Evolutionary conservation across 306 rosid genomes (phyloP).

Genomic region (Medicago truncatula): DNA sequence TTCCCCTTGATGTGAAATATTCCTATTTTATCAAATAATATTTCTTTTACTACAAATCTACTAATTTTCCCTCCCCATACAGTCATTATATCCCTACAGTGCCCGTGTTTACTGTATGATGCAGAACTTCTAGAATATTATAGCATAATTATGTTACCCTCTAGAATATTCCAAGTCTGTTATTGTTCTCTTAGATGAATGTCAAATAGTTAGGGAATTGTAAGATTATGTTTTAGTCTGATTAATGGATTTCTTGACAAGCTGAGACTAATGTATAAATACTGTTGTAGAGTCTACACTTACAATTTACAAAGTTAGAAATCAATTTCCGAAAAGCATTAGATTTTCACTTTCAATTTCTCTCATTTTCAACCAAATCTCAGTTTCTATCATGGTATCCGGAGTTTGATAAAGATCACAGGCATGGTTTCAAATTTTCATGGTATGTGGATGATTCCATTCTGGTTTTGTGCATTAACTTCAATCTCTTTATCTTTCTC

Average conservation of each 20-base stretch:
- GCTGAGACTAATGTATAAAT: not conserved
- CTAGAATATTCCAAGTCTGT: not conserved
- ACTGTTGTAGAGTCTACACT: not conserved
- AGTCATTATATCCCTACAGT: not conserved
- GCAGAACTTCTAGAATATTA: not conserved
- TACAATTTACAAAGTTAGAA: not conserved
- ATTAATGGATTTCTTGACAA: not conserved
- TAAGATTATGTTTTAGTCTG: not conserved
- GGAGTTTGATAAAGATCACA: not conserved
- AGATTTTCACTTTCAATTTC: not conserved
- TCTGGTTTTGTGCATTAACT: not conserved
- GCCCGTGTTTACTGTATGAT: not conserved
- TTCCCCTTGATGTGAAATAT: not conserved
- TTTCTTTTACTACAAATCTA: not conserved
- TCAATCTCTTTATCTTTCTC: not conserved
- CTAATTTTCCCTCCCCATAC: not conserved
- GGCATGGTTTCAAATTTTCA: not conserved
- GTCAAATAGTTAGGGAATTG: constrained; percentile 16
- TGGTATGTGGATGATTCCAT: not conserved
- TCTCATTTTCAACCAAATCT: not conserved
- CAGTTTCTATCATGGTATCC: not conserved
- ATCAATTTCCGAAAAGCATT: constrained; percentile 9
- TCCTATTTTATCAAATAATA: not conserved
- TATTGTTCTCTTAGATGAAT: not conserved
- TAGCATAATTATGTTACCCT: not conserved